Percentiles rank a stretch among this genome's conserved stretches.
Conservation (phyloP, 2,329 filamentous ascomycete species). For the Fusarium secorum region DNA sequence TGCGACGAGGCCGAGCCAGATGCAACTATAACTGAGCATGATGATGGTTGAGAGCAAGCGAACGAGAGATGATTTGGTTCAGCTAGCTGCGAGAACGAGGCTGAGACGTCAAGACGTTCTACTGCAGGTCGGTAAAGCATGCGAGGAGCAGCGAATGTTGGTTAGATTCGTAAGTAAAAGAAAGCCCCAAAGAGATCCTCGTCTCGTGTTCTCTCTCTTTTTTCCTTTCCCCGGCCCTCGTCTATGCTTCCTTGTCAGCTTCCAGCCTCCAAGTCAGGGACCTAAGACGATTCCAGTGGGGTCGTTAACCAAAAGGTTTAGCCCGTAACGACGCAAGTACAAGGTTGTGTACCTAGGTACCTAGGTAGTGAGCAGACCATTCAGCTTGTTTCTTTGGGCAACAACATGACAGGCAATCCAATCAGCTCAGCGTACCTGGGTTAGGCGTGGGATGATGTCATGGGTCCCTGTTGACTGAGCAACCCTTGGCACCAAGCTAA, state of each 20-base stretch:
- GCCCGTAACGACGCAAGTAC: conserved; percentile 23
- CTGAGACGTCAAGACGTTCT: conserved; percentile 13
- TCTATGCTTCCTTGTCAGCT: conserved; percentile 18
- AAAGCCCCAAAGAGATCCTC: conserved; percentile 1
- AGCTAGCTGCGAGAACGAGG: not conserved
- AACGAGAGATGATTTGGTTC: conserved; percentile 9
- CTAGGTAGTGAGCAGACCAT: conserved; percentile 13
- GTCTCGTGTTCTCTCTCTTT: conserved; percentile 6
- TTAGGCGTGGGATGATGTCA: conserved; percentile 40
- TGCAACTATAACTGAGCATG: conserved; percentile 34
- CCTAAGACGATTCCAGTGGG: conserved; percentile 34
- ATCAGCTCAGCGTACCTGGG: conserved; percentile 9
- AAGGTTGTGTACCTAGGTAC: conserved; percentile 25
- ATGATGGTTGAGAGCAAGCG: conserved; percentile 7
- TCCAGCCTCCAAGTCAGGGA: conserved; percentile 25
- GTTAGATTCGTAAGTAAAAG: conserved; percentile 1
- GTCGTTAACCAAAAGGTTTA: conserved; percentile 11
- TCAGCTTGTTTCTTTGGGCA: conserved; percentile 18
- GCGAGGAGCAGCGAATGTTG: not conserved
- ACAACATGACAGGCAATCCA: conserved; percentile 18
- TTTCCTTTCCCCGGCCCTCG: not conserved
- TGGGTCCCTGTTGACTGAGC: conserved; percentile 44
- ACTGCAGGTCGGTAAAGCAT: conserved; percentile 25
- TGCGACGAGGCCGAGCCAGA: conserved; percentile 36
- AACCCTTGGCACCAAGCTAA: conserved; percentile 28